phyloP scores from a whole-genome alignment of 805 yeast species.

The Candida piceae region DNA sequence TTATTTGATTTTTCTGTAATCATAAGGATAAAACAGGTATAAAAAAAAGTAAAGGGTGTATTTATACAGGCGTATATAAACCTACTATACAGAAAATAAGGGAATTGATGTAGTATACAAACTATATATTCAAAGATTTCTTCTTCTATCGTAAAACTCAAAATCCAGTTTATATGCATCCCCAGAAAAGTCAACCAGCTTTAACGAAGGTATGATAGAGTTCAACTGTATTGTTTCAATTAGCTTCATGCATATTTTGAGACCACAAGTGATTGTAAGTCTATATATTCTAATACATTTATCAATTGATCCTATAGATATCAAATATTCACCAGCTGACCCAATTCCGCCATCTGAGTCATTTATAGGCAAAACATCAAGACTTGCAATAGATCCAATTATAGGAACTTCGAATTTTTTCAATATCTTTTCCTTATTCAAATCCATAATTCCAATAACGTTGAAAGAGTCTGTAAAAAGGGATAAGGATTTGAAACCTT shows the following conservation, averaged over 20 bases:
- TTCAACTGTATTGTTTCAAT: constrained; percentile 8
- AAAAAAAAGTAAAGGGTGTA: too few species aligned
- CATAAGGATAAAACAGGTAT: too few species aligned
- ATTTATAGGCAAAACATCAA: constrained; percentile 7
- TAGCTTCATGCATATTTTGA: constrained; percentile 5
- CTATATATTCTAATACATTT: constrained; percentile 17
- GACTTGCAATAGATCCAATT: constrained; percentile 22
- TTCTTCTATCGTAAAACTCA: constrained; percentile 13
- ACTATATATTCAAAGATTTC: too few species aligned
- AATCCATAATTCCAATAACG: constrained; percentile 20
- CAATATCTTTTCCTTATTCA: constrained; percentile 14
- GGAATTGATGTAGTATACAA: too few species aligned
- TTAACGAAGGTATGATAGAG: constrained; percentile 19
- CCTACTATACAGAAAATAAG: too few species aligned
- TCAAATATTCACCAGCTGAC: constrained; percentile 4
- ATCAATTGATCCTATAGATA: constrained; percentile 20
- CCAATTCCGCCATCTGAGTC: constrained; percentile 4
- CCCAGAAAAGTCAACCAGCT: constrained; percentile 7
- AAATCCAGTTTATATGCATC: constrained; percentile 8
- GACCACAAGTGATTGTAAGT: constrained; percentile 1
- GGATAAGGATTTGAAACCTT: constrained; percentile 9
- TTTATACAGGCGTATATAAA: too few species aligned
- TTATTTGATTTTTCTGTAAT: too few species aligned
- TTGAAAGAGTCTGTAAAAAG: constrained; percentile 26
- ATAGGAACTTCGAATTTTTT: constrained; percentile 17